These are phyloP conservation scores for Trypanosoma cruzi DNA, from an alignment of 208 protist genomes.

Conservation along the genomic window DNA sequence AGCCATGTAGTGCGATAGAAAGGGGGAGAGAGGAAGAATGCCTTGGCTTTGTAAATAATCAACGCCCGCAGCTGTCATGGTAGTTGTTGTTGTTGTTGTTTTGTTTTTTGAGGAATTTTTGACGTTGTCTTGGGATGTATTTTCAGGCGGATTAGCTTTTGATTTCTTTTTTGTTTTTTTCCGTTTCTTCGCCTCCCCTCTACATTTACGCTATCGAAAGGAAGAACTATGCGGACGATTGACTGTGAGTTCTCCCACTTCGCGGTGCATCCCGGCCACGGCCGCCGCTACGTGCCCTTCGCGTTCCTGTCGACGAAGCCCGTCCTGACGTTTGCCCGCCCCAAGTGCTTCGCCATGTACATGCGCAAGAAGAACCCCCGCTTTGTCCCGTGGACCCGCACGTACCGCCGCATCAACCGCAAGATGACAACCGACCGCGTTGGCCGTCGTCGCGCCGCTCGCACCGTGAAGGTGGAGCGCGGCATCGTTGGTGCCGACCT, in stretches of 20 bases:
- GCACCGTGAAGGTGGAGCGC: constrained; percentile 73
- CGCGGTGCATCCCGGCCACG: constrained; percentile 94
- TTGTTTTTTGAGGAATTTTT: background rate
- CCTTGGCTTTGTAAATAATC: too few species aligned
- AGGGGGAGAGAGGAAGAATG: too few species aligned
- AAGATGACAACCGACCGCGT: constrained; percentile 91
- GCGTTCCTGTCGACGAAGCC: constrained; percentile 95
- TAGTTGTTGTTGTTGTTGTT: background rate
- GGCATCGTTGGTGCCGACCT: constrained; percentile 90
- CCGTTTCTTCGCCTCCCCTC: constrained; percentile 8
- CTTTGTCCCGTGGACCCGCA: constrained; percentile 92
- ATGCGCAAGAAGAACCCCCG: constrained; percentile 96
- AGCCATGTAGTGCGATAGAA: too few species aligned
- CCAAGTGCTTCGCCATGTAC: constrained; percentile 93
- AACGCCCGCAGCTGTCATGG: too few species aligned
- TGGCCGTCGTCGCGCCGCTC: constrained; percentile 76
- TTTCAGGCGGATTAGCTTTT: background rate
- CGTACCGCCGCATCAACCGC: constrained; percentile 93
- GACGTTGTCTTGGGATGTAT: background rate
- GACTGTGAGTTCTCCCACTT: constrained; percentile 95
- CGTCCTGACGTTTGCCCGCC: constrained; percentile 91
- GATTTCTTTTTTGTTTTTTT: constrained; percentile 16
- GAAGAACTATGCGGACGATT: constrained; percentile 81
- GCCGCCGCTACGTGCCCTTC: constrained; percentile 93
- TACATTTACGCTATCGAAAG: background rate